phyloP scores from a whole-genome alignment of 202 grass and related monocot species.

The Cymbopogon flexuosus region DNA sequence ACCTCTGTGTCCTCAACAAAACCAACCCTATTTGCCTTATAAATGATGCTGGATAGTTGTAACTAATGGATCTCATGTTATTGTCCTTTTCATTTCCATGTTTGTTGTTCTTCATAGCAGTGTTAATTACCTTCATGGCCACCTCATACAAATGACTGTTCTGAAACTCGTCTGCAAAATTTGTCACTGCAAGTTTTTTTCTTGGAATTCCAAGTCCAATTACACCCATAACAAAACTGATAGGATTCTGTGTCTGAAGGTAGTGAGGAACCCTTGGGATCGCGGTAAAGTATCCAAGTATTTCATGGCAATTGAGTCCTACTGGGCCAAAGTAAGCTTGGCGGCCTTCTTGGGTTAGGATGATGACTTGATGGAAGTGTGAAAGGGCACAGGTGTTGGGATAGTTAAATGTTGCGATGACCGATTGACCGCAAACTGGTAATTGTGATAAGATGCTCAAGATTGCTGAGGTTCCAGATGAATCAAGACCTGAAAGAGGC shows the following conservation, averaged over 20 bases:
- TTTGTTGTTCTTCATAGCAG: neutral
- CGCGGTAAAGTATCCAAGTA: conserved; percentile 28
- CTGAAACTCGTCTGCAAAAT: conserved; percentile 15
- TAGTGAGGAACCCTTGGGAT: conserved; percentile 21
- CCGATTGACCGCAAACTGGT: neutral
- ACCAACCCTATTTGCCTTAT: conserved; percentile 8
- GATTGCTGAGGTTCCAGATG: conserved; percentile 28
- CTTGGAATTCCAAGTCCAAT: conserved; percentile 19
- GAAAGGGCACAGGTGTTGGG: conserved; percentile 29
- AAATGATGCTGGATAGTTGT: neutral
- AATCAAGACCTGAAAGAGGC: conserved; percentile 28
- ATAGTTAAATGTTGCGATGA: conserved; percentile 14
- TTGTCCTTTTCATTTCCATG: neutral
- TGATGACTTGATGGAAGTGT: conserved; percentile 28
- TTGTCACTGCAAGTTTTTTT: conserved; percentile 8
- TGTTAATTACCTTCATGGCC: neutral
- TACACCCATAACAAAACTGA: conserved; percentile 20
- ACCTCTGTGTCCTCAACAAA: conserved; percentile 32
- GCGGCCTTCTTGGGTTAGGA: conserved; percentile 25
- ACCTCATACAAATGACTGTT: conserved; percentile 12
- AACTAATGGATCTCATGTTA: neutral
- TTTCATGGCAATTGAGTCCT: conserved; percentile 29
- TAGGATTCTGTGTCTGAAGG: conserved; percentile 22
- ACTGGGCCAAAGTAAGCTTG: conserved; percentile 29
- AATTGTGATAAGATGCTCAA: neutral